These are phyloP conservation scores for Cladobotryum protrusum DNA, from an alignment of 2,329 filamentous ascomycete species.

Conservation along the genomic window DNA sequence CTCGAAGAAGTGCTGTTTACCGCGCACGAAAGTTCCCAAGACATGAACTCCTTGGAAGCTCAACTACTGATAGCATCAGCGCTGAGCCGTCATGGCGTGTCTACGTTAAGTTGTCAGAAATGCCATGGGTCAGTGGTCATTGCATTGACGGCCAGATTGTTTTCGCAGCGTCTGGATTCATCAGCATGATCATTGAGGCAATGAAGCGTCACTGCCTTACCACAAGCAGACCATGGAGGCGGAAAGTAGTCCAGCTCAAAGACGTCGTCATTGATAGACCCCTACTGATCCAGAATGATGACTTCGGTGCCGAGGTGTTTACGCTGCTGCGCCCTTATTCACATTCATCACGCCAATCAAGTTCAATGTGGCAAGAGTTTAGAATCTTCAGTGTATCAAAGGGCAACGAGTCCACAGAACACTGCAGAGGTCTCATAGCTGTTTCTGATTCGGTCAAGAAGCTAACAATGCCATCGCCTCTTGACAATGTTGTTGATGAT, in stretches of 20 bases:
- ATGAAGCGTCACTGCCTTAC: constrained; percentile 12
- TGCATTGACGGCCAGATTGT: constrained; percentile 21
- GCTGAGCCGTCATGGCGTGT: constrained; percentile 28
- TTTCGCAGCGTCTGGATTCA: constrained; percentile 28
- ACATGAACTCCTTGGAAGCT: constrained; percentile 23
- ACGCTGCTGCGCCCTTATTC: constrained; percentile 7
- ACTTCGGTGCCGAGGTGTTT: constrained; percentile 12
- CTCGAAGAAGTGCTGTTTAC: constrained; percentile 19
- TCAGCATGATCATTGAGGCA: constrained; percentile 30
- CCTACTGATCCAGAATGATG: constrained; percentile 10
- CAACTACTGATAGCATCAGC: constrained; percentile 14
- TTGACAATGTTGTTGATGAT: neutral
- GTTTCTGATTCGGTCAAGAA: constrained; percentile 3
- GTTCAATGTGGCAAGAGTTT: constrained; percentile 10
- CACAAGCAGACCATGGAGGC: constrained; percentile 5
- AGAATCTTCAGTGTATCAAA: constrained; percentile 9
- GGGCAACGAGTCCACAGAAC: constrained; percentile 10
- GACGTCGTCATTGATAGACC: constrained; percentile 9
- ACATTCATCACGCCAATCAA: constrained; percentile 4
- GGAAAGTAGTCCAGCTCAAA: constrained; percentile 6
- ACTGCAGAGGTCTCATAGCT: constrained; percentile 9
- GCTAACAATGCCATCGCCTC: neutral
- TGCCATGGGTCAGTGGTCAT: constrained; percentile 29
- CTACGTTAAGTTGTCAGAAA: constrained; percentile 20
- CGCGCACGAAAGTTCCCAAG: constrained; percentile 14